Conservation (phyloP, 306 rosid species). For the Inga laurina region DNA sequence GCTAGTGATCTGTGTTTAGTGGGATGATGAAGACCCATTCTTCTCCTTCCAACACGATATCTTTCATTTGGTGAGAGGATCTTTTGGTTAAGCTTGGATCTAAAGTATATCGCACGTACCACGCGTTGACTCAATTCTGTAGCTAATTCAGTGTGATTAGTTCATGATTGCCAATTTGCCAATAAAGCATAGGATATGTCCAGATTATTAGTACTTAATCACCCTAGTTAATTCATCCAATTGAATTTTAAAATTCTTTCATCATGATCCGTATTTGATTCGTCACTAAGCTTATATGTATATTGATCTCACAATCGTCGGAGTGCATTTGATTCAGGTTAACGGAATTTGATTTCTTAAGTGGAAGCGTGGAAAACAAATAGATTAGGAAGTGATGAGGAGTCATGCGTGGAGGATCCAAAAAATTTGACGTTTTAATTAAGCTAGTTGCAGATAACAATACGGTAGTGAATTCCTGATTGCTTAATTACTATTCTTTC, state of each 20-base stretch:
- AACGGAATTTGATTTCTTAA: not conserved
- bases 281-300: not conserved
- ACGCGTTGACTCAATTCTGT: slow-evolving; percentile 38
- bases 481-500: not conserved
- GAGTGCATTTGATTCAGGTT: not conserved
- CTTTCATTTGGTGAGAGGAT: slow-evolving; percentile 34
- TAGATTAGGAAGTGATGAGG: not conserved
- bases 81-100: slow-evolving; percentile 31
- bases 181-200: slow-evolving; percentile 4
- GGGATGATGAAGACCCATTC: not conserved
- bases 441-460: not conserved
- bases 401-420: not conserved
- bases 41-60: slow-evolving; percentile 4
- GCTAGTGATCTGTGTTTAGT: not conserved
- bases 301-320: not conserved
- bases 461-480: not conserved
- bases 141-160: not conserved
- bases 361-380: not conserved
- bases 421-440: not conserved
- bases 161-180: not conserved
- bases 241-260: not conserved
- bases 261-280: not conserved
- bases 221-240: not conserved
- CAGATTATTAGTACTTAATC: not conserved
- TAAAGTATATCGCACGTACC: slow-evolving; percentile 35